Conservation (phyloP, 805 yeast species). For the Maudiozyma serrabonitensis region DNA sequence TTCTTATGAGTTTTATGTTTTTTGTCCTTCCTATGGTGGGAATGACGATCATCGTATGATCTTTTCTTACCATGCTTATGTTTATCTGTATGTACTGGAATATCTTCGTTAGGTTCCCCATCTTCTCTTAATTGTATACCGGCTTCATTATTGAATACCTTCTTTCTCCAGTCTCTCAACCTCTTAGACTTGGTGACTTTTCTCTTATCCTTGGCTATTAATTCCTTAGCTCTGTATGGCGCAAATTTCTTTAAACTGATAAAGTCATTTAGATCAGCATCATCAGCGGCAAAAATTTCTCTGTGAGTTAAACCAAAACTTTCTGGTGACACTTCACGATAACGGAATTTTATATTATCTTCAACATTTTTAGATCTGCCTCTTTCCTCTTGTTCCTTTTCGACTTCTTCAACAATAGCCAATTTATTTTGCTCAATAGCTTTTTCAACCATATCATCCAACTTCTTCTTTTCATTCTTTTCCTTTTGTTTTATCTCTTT, state of each 20-base stretch:
- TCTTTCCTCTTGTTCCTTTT: slow-evolving; percentile 42
- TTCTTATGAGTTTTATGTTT: slow-evolving; percentile 1
- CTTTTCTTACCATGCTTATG: slow-evolving; percentile 1
- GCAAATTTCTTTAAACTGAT: slow-evolving; percentile 90
- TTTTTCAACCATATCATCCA: slow-evolving; percentile 62
- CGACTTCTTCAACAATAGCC: slow-evolving; percentile 59
- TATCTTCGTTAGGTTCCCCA: slow-evolving; percentile 16
- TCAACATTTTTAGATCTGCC: slow-evolving; percentile 45
- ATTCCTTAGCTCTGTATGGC: slow-evolving; percentile 74
- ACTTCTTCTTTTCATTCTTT: slow-evolving; percentile 51
- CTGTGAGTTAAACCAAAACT: slow-evolving; percentile 75
- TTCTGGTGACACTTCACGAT: slow-evolving; percentile 93
- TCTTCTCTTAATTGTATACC: slow-evolving; percentile 28
- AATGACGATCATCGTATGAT: slow-evolving; percentile 1
- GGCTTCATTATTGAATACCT: slow-evolving; percentile 58
- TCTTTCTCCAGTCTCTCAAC: slow-evolving; percentile 81
- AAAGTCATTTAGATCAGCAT: slow-evolving; percentile 69
- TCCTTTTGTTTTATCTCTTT: slow-evolving; percentile 45
- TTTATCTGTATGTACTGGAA: slow-evolving; percentile 17
- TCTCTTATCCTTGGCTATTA: slow-evolving; percentile 65
- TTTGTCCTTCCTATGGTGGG: slow-evolving; percentile 1
- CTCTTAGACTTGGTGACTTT: slow-evolving; percentile 76
- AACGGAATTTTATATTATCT: slow-evolving; percentile 52
- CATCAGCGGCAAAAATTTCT: slow-evolving; percentile 87
- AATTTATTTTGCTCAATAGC: slow-evolving; percentile 68